phyloP scores from a whole-genome alignment of 768 basidiomycete genomes.

The Mycena maculata region DNA sequence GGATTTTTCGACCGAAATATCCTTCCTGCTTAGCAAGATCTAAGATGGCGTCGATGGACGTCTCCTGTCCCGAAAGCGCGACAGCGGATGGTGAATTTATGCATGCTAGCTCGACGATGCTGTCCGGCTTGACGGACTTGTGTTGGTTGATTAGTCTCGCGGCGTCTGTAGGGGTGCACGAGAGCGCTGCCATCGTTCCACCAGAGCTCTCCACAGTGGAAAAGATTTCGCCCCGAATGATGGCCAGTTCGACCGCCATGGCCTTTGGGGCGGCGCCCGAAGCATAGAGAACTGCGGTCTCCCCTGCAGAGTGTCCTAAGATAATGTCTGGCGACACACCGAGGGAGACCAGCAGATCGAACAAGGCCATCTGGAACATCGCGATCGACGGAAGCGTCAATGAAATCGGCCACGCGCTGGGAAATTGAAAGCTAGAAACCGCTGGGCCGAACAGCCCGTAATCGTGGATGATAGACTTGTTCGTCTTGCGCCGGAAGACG shows the following conservation, averaged over 20 bases:
- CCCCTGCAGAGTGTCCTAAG: slow-evolving; percentile 62
- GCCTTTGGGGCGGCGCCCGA: slow-evolving; percentile 54
- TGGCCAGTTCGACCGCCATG: slow-evolving; percentile 56
- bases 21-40: slow-evolving; percentile 41
- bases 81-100: slow-evolving; percentile 53
- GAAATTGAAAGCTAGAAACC: slow-evolving; percentile 20
- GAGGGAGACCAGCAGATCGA: slow-evolving; percentile 51
- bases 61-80: slow-evolving; percentile 50
- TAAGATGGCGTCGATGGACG: slow-evolving; percentile 46
- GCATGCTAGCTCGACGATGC: slow-evolving; percentile 53
- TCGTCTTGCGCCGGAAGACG: slow-evolving; percentile 42
- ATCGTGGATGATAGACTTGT: slow-evolving; percentile 49
- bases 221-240: slow-evolving; percentile 55
- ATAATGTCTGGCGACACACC: slow-evolving; percentile 52
- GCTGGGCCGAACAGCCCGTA: slow-evolving; percentile 49
- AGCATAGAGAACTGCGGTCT: slow-evolving; percentile 56
- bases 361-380: slow-evolving; percentile 59
- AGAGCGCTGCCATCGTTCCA: slow-evolving; percentile 59
- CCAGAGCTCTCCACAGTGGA: slow-evolving; percentile 45
- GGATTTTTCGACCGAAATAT: slow-evolving; percentile 50
- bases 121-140: slow-evolving; percentile 2
- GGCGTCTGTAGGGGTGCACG: slow-evolving; percentile 46
- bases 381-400: slow-evolving; percentile 55
- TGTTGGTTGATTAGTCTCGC: slow-evolving; percentile 38
- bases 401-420: slow-evolving; percentile 48